Evolutionary conservation across 352 stramenopile species (phyloP), one percentile per base, ranked within the genome.

Genomic region (Globisporangium nagaii): DNA sequence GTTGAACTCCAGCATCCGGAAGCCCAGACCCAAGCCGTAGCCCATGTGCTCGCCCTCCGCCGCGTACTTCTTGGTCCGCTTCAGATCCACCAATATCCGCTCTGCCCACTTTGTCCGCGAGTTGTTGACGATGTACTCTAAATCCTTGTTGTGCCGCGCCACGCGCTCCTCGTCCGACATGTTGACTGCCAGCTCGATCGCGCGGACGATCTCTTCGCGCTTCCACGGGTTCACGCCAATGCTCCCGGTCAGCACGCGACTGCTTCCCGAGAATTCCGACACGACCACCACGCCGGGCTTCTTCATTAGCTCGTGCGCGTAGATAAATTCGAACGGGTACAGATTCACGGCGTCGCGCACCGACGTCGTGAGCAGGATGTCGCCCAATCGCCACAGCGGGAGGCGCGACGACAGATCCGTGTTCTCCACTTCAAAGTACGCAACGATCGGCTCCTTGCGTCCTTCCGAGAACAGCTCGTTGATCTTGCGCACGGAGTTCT

Each of bases 171-270:
- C 76, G 12, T 82, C 56, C 3, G 69, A 74, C 80, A 95, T 93
- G 3, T 68, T 88, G 30, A 95, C 35, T 11, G 79, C 80, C 2
- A 79, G 40, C 43, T 80, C 47, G 53, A 95, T 71, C 12, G 79
- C 79, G 30, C 78, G 66, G 35, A 93, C 73, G 30, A 97, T 89
- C 43, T 96, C 89, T 19, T 92, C 73, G 12, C 90, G 81, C 68
- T 98, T 98, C 96, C 96, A 99, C 11, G 97, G 97, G 70, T 99
- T 99, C 22, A 99, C 90, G 46, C 95, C 92, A 43, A 99, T 70
- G 41, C 95, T 96, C 9, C 97, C 97, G 19, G 90, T 90, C 62
- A 99, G 84, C 13, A 99, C 95, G 31, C 97, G 82, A 56, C 96
- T 98, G 60, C 88, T 98, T 48, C 87, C 95, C 17, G 95, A 97